Evolutionary conservation across 352 stramenopile genomes (phyloP).

Genomic region (Phytophthora palmivora): DNA sequence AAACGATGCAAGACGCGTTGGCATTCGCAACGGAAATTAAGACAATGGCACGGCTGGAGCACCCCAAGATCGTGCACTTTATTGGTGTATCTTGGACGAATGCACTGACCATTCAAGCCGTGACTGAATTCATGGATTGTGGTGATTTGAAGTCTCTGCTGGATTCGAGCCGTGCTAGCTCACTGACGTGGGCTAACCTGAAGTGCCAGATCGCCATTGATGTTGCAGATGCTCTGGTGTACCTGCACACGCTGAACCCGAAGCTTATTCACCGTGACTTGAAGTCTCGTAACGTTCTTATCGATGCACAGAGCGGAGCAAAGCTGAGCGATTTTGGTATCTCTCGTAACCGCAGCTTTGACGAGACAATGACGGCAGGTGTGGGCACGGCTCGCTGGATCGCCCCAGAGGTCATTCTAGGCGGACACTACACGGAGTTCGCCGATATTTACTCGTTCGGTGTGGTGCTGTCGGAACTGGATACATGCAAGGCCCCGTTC

Average conservation of each 20-base stretch:
- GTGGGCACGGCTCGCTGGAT: constrained; percentile 65
- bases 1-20: constrained; percentile 58
- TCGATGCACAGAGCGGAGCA: constrained; percentile 58
- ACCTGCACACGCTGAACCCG: constrained; percentile 72
- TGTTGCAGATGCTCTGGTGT: constrained; percentile 71
- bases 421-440: constrained; percentile 60
- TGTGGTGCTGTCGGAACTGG: constrained; percentile 66
- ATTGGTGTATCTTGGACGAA: constrained; percentile 79
- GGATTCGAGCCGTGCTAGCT: constrained; percentile 40
- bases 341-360: constrained; percentile 59
- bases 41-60: constrained; percentile 60
- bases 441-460: constrained; percentile 68
- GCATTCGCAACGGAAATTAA: constrained; percentile 73
- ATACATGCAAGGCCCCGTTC: constrained; percentile 71
- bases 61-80: constrained; percentile 73
- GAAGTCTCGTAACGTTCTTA: constrained; percentile 75
- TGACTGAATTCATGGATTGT: constrained; percentile 79
- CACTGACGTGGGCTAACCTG: constrained; percentile 62
- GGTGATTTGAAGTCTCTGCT: constrained; percentile 65
- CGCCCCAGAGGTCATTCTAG: constrained; percentile 60
- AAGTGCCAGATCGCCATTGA: constrained; percentile 81
- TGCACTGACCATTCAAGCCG: constrained; percentile 59
- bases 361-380: constrained; percentile 73
- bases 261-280: constrained; percentile 76
- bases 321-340: constrained; percentile 82